Evolutionary conservation across 352 stramenopile genomes (phyloP).

Genomic region (Globisporangium barbulae): DNA sequence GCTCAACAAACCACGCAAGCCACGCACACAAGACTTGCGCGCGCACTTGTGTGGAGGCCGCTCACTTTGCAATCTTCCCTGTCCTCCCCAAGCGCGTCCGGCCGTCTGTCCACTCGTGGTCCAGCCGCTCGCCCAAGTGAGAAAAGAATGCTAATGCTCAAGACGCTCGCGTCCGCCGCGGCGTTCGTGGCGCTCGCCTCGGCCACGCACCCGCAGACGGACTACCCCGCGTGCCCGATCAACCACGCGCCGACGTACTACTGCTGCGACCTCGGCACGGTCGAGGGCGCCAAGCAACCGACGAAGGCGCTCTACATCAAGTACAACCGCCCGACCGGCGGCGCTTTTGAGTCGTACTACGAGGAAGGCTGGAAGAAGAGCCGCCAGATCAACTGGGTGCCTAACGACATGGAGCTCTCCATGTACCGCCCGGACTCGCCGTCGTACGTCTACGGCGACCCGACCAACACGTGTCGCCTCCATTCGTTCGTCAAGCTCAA

Average conservation of each 20-base stretch:
- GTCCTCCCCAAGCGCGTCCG: constrained; percentile 16
- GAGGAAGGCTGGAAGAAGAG: constrained; percentile 63
- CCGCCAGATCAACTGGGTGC: constrained; percentile 63
- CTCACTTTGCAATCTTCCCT: constrained; percentile 19
- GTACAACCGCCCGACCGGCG: constrained; percentile 53
- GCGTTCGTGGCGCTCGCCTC: constrained; percentile 25
- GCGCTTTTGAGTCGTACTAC: constrained; percentile 48
- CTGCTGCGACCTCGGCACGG: constrained; percentile 47
- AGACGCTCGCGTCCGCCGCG: constrained; percentile 16
- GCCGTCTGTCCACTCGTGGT: neutral
- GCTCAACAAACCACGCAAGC: neutral
- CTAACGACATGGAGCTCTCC: constrained; percentile 35
- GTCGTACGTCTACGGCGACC: constrained; percentile 49
- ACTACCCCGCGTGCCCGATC: constrained; percentile 58
- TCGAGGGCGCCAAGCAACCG: constrained; percentile 25
- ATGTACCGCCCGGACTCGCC: constrained; percentile 59
- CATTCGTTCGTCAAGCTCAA: too few species aligned
- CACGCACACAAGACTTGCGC: neutral
- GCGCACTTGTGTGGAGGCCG: neutral
- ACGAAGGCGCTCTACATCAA: constrained; percentile 50
- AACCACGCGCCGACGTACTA: constrained; percentile 55
- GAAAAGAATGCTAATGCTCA: constrained; percentile 8
- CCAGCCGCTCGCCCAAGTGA: constrained; percentile 12
- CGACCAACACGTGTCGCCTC: constrained; percentile 46
- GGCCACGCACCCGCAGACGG: constrained; percentile 44